Evolutionary conservation across 1,284 basidiomycete species (phyloP), one percentile per base, ranked within the genome.

Genomic region (Cystobasidium slooffiae): DNA sequence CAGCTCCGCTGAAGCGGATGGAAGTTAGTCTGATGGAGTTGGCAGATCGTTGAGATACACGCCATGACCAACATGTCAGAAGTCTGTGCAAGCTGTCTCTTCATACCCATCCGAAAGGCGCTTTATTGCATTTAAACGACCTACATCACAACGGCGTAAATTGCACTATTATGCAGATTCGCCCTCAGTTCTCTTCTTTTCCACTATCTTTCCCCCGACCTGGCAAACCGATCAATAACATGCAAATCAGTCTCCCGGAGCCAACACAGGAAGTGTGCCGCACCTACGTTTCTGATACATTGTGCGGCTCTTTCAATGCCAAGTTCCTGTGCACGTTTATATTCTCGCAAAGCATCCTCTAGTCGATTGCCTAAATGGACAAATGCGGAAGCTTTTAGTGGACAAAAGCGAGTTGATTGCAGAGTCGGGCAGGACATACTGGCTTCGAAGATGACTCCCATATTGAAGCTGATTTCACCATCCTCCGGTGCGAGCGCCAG

Each of bases 371-470:
- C 70, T 73, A 39, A 14, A 58, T 3, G 1, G 24, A 24, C 18
- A 49, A 3, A 24, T 16, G 22, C n/a, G n/a, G n/a, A n/a, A n/a
- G n/a, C n/a, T n/a, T n/a, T n/a, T n/a, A n/a, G n/a, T n/a, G n/a
- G n/a, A n/a, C n/a, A n/a, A n/a, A n/a, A n/a, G n/a, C n/a, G n/a
- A n/a, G n/a, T n/a, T n/a, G n/a, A 53, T 39, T 31, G 49, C 7
- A 14, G 24, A 7, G 24, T n/a, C 20, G 58, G n/a, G 16, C 9
- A 7, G 10, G 9, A 16, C n/a, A 58, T 39, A 73, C 70, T 73
- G 7, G 70, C 70, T 73, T 73, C 70, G 52, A 73, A 73, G 16
- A 73, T 66, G 10, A 73, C 70, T 14, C 70, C 70, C 70, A 73
- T 73, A 41, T 73, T 73, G 62, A 73, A 73, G 63, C 59, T 65